Conservation (phyloP, 768 basidiomycete species). For the Lanmaoa pseudosensibilis region DNA sequence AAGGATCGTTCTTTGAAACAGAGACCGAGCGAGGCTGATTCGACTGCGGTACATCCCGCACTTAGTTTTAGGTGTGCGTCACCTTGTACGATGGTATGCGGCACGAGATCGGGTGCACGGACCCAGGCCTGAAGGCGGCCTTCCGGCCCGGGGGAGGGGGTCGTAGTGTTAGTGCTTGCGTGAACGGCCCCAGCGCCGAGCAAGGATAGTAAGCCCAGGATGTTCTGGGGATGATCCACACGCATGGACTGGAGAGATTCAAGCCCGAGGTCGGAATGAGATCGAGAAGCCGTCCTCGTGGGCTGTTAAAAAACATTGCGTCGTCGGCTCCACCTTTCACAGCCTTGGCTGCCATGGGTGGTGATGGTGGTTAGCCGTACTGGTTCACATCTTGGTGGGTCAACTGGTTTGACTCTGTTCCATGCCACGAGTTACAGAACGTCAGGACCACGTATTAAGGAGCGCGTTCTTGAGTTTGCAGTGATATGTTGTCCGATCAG, state of each 20-base stretch:
- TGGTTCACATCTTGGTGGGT: neutral
- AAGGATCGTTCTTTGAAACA: constrained; percentile 3
- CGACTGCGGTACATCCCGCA: neutral
- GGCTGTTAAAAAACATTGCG: neutral
- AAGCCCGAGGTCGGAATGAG: neutral
- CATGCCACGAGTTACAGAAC: no score
- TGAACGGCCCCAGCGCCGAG: neutral
- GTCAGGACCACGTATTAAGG: no score
- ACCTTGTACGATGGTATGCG: neutral
- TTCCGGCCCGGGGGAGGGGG: neutral
- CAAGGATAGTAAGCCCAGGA: neutral
- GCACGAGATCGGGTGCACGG: neutral
- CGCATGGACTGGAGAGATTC: neutral
- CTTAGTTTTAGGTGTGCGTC: neutral
- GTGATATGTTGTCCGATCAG: no score
- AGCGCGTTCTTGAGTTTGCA: no score
- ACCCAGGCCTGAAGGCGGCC: neutral
- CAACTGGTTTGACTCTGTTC: no score
- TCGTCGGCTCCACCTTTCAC: neutral
- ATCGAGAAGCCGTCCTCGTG: neutral
- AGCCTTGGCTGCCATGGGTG: neutral
- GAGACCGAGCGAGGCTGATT: neutral
- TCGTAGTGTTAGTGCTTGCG: neutral
- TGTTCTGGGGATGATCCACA: neutral
- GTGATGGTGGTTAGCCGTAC: neutral